Evolutionary conservation across 305 asterid species (phyloP).

Genomic region (Fraxinus baroniana): DNA sequence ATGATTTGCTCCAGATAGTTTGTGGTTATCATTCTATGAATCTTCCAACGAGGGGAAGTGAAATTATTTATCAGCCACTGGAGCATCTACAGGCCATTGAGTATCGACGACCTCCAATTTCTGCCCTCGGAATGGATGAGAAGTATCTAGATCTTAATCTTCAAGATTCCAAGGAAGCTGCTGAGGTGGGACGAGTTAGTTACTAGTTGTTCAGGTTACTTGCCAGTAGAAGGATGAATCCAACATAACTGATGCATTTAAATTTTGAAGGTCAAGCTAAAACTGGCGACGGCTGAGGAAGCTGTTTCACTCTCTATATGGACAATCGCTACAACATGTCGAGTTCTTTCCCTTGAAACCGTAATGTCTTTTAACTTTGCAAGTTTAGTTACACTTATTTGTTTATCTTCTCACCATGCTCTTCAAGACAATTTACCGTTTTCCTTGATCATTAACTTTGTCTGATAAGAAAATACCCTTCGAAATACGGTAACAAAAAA

Average conservation of each 20-base stretch:
- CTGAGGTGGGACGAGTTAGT: conserved; percentile 50
- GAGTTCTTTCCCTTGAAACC: conserved; percentile 86
- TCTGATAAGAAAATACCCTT: neutral
- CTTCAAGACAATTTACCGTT: conserved; percentile 1
- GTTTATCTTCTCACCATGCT: conserved; percentile 5
- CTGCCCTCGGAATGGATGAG: conserved; percentile 53
- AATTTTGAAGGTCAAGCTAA: conserved; percentile 61
- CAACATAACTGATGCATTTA: conserved; percentile 20
- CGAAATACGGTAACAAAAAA: neutral
- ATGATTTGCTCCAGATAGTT: conserved; percentile 82
- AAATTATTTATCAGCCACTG: conserved; percentile 70
- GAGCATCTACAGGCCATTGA: conserved; percentile 80
- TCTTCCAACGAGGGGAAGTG: conserved; percentile 72
- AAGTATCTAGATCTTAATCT: conserved; percentile 37
- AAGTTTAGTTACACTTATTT: conserved; percentile 17
- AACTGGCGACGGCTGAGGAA: conserved; percentile 83
- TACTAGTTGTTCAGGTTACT: conserved; percentile 11
- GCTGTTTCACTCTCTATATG: conserved; percentile 81
- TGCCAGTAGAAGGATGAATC: conserved; percentile 18
- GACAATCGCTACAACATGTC: conserved; percentile 84
- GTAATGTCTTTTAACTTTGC: conserved; percentile 42
- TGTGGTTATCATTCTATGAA: conserved; percentile 66
- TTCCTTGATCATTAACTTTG: conserved; percentile 8
- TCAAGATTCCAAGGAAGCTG: conserved; percentile 45
- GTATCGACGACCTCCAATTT: conserved; percentile 57